Conservation (phyloP, 2,329 filamentous ascomycete genomes). For the Elsinoe batatas region DNA sequence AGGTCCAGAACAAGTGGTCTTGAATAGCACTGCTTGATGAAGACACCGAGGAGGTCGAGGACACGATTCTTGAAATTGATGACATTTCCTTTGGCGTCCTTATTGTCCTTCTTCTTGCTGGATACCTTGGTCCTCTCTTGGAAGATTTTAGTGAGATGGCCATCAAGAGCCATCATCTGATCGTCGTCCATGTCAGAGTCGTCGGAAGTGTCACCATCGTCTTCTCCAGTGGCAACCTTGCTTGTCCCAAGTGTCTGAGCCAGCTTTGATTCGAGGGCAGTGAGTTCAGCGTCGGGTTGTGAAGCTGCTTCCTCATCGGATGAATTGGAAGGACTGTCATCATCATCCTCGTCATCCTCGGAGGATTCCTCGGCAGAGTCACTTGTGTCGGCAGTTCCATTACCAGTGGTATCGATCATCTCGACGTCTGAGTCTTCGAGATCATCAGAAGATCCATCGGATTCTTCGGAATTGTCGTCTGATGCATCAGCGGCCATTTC, state of each 20-base stretch:
- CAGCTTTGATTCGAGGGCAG: slow-evolving; percentile 64
- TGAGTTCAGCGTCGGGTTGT: slow-evolving; percentile 41
- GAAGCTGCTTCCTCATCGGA: slow-evolving; percentile 24
- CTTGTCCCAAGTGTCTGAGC: slow-evolving; percentile 64
- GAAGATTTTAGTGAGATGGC: slow-evolving; percentile 76
- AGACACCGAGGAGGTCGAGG: slow-evolving; percentile 77
- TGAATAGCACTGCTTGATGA: slow-evolving; percentile 65
- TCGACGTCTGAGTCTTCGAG: slow-evolving; percentile 29
- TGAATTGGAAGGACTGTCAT: slow-evolving; percentile 26
- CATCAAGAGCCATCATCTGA: slow-evolving; percentile 84
- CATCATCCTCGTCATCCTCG: slow-evolving; percentile 23
- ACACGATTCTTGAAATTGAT: slow-evolving; percentile 92
- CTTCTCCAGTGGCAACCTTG: slow-evolving; percentile 41
- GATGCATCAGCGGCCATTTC: slow-evolving; percentile 20
- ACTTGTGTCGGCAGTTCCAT: slow-evolving; percentile 18
- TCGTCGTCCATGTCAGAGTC: slow-evolving; percentile 86
- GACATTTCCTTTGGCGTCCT: slow-evolving; percentile 79
- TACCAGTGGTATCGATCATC: slow-evolving; percentile 24
- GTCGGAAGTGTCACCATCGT: slow-evolving; percentile 51
- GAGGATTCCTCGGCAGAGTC: slow-evolving; percentile 14
- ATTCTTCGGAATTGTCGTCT: slow-evolving; percentile 18
- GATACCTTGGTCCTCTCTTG: slow-evolving; percentile 58
- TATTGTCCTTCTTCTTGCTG: slow-evolving; percentile 67
- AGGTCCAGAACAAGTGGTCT: slow-evolving; percentile 58
- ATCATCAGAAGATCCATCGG: slow-evolving; percentile 31